Evolutionary conservation across 768 basidiomycete species (phyloP), one percentile per base, ranked within the genome.

Genomic region (Lepiota subincarnata): DNA sequence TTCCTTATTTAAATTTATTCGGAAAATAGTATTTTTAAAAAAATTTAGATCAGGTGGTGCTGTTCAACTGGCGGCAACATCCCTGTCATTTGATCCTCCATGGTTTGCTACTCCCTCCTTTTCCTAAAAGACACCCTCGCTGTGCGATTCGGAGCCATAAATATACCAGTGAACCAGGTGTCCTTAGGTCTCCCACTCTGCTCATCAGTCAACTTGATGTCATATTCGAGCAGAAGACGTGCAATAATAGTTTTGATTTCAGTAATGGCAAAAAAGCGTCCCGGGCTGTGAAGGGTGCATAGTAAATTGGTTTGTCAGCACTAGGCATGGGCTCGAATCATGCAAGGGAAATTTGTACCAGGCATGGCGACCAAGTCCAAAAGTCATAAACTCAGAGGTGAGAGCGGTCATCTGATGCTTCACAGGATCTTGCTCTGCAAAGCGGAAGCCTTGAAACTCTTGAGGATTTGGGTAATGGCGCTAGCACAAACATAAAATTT

Each of bases 221-320:
- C 75, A 55, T 72, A 76, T 40, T 68, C 65, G 48, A 64, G 37
- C n/a, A 80, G 57, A n/a, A 75, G 56, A 37, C 77, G 67, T 0
- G 78, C 75, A 38, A 82, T 50, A 66, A 80, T 72, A 0, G 68
- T 54, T 57, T 80, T 80, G 22, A 80, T 42, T 55, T 73, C 72
- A 5, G 55, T 62, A 0, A 73, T 66, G 2, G 73, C 75, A 55
- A 79, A 76, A 60, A 75, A 77, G 0, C 77, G 69, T 16, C 76
- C 70, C 4, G 73, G 70, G 37, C 67, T 59, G 36, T 7, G 42
- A 12, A 22, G 3, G 24, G 2, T 24, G 31, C 31, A 31, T 31
- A 10, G 2, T 14, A 4, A 8, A 31, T 18, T 36, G 11, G 10
- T 31, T 31, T 8, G 31, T 31, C 31, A 31, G 31, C 2, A 8